Evolutionary conservation across 2,329 filamentous ascomycete genomes (phyloP), one percentile per base, ranked within the genome.

Genomic region (Mycosphaerella arachidis): DNA sequence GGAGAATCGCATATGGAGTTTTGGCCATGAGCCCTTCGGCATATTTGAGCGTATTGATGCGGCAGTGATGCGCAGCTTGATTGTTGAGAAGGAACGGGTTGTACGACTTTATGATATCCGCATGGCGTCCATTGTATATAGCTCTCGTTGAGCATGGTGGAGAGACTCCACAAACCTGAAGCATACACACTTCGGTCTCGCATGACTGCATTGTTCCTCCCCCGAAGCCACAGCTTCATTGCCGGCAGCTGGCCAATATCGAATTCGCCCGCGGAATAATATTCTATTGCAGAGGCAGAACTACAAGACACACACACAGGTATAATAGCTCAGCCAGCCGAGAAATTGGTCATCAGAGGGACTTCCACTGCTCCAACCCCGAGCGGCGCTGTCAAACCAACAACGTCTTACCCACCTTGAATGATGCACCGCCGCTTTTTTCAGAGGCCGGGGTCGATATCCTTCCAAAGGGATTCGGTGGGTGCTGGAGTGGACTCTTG

Each of bases 361-460:
- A n/a, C 16, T 43, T 43, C 16, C 24, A 24, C 24, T 24, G 24
- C 24, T 24, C 24, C 24, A 3, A 51, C 40, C 9, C 45, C 45
- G 1, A 51, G 43, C 27, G 55, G 55, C 3, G 30, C 45, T 5
- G 40, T 56, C 7, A 31, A 50, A 8, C 30, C 43, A 16, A 18
- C 9, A 4, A n/a, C 45, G 1, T 9, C 24, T 24, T 24, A 5
- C n/a, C 18, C 27, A 3, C 29, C 45, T 9, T 1, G 6, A 8
- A 51, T 51, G 45, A n/a, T 29, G 10, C 55, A 56, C 31, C 45
- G 37, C 13, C 29, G 45, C 12, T 20, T 20, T 56, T 37, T 27
- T 13, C 45, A 18, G 55, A 56, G 5, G 40, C 51, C n/a, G 55
- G 45, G 13, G 51, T 56, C 10, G 55, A 56, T 40, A 40, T 56